Evolutionary conservation across 2,329 filamentous ascomycete genomes (phyloP), one percentile per base, ranked within the genome.

Genomic region (Cladophialophora chaetospira): DNA sequence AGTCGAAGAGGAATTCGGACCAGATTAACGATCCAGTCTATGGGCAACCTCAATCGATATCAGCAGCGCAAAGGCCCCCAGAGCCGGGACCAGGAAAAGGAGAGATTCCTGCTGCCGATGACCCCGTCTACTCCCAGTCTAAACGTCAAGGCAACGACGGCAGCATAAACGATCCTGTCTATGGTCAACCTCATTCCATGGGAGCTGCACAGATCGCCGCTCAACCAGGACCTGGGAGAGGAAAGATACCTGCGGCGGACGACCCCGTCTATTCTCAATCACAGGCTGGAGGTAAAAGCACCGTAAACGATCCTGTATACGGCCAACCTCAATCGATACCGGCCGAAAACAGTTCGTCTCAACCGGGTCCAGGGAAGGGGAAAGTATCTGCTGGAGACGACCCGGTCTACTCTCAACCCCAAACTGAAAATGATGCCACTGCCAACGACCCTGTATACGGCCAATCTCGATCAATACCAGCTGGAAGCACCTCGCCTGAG

Each of bases 391-490:
- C 47, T 6, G 9, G 33, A 1, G 47, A 51, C 5, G 47, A 50
- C 35, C 47, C 47, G 6, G 47, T 50, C 35, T 50, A 13, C 8
- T 50, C 47, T 26, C 47, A 50, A 31, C 8, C 47, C 10, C 11
- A 17, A 3, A 40, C 5, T 23, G 2, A 2, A n/a, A n/a, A 40
- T 4, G 13, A n/a, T 4, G 79, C 10, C 72, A 82, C 25, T 69
- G 70, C 23, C 78, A 82, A 65, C 71, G 45, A 47, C n/a, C 43
- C 45, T 0, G 45, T 48, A 5, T 48, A 48, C 19, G 45, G 15
- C 17, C 45, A 48, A 25, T 5, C 45, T 6, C 45, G 35, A 15
- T 13, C 45, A 2, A 21, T n/a, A 35, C 23, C 45, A 4, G 13
- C 45, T 26, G 8, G 28, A 8, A 9, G 23, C 9, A 29, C 8